Percentiles rank a stretch among this genome's conserved stretches.
phyloP scores from a whole-genome alignment of 495 filamentous ascomycete species.

The Daldinia bambusicola region DNA sequence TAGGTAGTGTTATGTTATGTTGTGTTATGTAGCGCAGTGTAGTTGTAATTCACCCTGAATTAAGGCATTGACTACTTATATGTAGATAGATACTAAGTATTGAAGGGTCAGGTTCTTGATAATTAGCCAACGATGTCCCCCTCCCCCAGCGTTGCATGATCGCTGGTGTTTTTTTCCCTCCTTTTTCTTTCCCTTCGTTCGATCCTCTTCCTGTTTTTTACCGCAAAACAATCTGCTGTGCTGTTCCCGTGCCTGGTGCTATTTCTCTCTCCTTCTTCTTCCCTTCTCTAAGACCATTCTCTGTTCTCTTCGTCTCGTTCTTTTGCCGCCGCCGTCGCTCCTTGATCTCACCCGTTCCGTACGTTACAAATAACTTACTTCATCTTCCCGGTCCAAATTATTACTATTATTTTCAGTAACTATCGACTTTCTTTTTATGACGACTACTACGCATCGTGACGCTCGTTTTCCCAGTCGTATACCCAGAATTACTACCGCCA shows the following conservation, averaged over 20 bases:
- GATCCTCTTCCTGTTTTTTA: constrained; percentile 32
- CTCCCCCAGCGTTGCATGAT: constrained; percentile 31
- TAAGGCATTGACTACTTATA: constrained; percentile 7
- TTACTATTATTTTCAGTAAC: constrained; percentile 1
- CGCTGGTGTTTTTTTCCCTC: constrained; percentile 11
- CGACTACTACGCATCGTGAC: constrained; percentile 43
- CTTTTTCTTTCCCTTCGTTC: constrained; percentile 35
- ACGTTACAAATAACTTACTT: constrained; percentile 33
- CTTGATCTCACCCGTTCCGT: constrained; percentile 37
- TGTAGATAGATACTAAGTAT: not conserved
- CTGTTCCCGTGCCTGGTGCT: constrained; percentile 42
- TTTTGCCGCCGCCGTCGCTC: constrained; percentile 33
- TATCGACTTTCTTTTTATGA: constrained; percentile 30
- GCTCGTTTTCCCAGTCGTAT: constrained; percentile 43
- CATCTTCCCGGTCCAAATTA: constrained; percentile 13
- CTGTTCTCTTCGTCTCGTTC: constrained; percentile 23
- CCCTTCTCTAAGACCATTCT: constrained; percentile 34
- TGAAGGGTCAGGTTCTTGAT: constrained; percentile 18
- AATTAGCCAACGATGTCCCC: constrained; percentile 36
- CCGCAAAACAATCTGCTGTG: constrained; percentile 24
- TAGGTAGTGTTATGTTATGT: too few relatives aligned
- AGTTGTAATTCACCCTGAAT: constrained; percentile 27
- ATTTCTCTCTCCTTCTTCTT: constrained; percentile 14
- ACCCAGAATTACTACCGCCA: constrained; percentile 33
- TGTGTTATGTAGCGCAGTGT: not conserved